phyloP scores from a whole-genome alignment of 768 basidiomycete species.

The Boletellus ananas region DNA sequence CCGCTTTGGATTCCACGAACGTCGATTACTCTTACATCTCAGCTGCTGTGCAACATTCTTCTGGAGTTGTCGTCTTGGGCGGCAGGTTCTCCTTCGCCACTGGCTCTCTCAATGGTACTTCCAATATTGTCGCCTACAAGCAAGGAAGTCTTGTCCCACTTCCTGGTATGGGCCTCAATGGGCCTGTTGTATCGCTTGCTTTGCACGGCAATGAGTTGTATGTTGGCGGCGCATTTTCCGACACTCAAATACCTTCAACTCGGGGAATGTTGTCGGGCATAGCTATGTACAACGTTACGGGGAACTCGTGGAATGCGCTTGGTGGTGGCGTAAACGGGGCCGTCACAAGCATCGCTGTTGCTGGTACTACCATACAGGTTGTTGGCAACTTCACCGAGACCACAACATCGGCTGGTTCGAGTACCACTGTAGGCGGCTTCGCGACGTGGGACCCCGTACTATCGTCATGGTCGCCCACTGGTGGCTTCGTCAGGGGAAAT shows the following conservation, averaged over 20 bases:
- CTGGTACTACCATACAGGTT: constrained; percentile 52
- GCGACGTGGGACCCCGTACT: constrained; percentile 68
- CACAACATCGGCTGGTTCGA: constrained; percentile 34
- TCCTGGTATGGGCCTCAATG: constrained; percentile 72
- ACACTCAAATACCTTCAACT: constrained; percentile 54
- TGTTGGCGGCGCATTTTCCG: constrained; percentile 85
- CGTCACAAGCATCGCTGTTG: constrained; percentile 59
- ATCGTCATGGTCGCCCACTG: constrained; percentile 65
- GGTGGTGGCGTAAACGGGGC: constrained; percentile 72
- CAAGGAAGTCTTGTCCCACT: constrained; percentile 52
- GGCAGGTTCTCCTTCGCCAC: constrained; percentile 69
- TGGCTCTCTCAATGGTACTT: constrained; percentile 49
- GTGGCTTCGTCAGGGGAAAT: constrained; percentile 69
- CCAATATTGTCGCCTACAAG: constrained; percentile 73
- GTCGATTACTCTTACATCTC: constrained; percentile 41
- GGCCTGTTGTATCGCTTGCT: constrained; percentile 66
- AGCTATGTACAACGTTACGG: constrained; percentile 66
- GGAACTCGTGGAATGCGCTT: constrained; percentile 64
- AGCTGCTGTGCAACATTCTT: constrained; percentile 61
- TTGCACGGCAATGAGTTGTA: constrained; percentile 63
- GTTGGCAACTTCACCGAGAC: constrained; percentile 72
- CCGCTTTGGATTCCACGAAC: constrained; percentile 49
- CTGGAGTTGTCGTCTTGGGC: constrained; percentile 65
- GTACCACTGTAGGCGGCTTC: constrained; percentile 52
- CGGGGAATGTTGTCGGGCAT: constrained; percentile 54